A percentile compares a stretch with the other conserved stretches of the same genome.
These are phyloP conservation scores for Marasmius fiardii DNA, from an alignment of 1,284 basidiomycete genomes.

Conservation along the genomic window DNA sequence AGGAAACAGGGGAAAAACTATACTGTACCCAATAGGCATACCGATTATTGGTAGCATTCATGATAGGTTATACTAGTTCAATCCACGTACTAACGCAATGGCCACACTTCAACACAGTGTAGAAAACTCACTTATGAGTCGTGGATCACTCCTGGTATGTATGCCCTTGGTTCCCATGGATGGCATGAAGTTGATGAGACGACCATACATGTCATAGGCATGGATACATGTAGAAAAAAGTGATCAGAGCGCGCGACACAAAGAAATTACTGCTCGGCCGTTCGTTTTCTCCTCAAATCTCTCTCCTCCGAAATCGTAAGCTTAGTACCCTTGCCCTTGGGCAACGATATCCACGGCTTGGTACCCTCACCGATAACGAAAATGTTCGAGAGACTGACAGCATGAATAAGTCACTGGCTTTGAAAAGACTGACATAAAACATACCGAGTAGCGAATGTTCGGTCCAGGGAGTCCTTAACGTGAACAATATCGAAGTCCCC, in stretches of 20 bases:
- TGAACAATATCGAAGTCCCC: constrained; percentile 99
- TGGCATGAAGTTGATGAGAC: not conserved
- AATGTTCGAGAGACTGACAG: constrained; percentile 86
- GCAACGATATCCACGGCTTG: constrained; percentile 97
- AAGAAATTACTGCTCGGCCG: constrained; percentile 51
- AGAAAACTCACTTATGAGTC: no score
- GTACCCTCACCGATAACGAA: constrained; percentile 95
- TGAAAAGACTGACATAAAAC: constrained; percentile 23
- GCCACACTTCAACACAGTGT: no score
- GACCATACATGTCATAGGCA: not conserved
- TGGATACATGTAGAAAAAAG: not conserved
- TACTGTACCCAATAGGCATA: constrained; percentile 58
- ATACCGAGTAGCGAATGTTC: constrained; percentile 93
- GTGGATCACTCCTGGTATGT: no score
- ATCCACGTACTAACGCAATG: no score
- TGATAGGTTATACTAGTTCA: no score
- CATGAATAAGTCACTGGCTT: not conserved
- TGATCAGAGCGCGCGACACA: not conserved
- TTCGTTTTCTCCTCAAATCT: constrained; percentile 71
- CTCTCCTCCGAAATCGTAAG: constrained; percentile 88
- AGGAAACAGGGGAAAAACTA: constrained; percentile 50
- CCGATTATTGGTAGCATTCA: constrained; percentile 62
- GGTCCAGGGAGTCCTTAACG: constrained; percentile 93
- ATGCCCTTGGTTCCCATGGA: not conserved
- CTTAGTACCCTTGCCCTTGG: constrained; percentile 98